Evolutionary conservation across 176 grass and related monocot genomes (phyloP).

Genomic region (Calamus simplicifolius): DNA sequence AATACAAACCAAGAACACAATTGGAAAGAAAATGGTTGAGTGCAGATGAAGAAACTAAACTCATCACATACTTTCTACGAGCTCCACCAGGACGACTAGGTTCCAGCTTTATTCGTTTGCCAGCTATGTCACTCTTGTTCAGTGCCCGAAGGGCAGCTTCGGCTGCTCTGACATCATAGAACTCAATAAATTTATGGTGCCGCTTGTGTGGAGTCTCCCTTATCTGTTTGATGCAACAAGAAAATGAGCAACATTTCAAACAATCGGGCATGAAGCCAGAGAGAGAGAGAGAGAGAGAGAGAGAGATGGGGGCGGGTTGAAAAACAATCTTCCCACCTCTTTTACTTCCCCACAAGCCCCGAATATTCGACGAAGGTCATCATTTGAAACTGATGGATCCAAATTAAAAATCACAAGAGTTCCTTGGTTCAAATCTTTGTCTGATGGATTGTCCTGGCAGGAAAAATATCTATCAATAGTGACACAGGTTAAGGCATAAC

Average conservation of each 20-base stretch:
- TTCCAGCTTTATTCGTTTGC: slow-evolving; percentile 89
- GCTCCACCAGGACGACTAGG: slow-evolving; percentile 85
- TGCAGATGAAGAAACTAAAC: slow-evolving; percentile 8
- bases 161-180: slow-evolving; percentile 89
- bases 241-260: no score
- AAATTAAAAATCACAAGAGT: slow-evolving; percentile 94
- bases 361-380: slow-evolving; percentile 71
- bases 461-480: no score
- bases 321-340: slow-evolving; percentile 41
- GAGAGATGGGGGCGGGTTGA: neutral
- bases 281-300: no score
- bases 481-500: neutral
- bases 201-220: slow-evolving; percentile 92
- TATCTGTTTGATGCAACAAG: slow-evolving; percentile 39
- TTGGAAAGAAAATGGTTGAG: neutral
- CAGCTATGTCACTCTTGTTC: slow-evolving; percentile 94
- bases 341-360: slow-evolving; percentile 91
- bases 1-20: neutral
- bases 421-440: slow-evolving; percentile 98
- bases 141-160: slow-evolving; percentile 81
- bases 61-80: slow-evolving; percentile 64
- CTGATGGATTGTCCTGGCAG: slow-evolving; percentile 73
- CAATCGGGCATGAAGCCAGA: no score
- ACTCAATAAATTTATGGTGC: slow-evolving; percentile 98
- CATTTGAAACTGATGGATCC: slow-evolving; percentile 83